phyloP scores from a whole-genome alignment of 495 filamentous ascomycete species.

The Pseudevernia furfuracea region DNA sequence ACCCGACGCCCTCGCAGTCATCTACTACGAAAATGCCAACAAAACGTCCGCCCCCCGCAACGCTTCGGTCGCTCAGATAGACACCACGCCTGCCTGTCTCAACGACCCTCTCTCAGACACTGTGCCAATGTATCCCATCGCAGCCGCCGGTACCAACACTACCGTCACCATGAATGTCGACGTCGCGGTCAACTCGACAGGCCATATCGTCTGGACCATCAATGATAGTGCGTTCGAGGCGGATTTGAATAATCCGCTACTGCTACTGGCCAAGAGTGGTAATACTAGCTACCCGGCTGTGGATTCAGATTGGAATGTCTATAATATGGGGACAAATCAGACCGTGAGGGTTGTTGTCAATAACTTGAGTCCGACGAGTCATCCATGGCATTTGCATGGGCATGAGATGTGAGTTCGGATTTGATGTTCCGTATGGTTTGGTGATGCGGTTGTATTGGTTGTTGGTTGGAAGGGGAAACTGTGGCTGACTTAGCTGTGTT shows the following conservation, averaged over 20 bases:
- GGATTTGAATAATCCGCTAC: constrained; percentile 34
- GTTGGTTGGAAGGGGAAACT: background rate
- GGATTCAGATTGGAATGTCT: constrained; percentile 19
- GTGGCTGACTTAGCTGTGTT: background rate
- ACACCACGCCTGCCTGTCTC: constrained; percentile 22
- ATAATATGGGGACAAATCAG: constrained; percentile 19
- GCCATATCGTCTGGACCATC: constrained; percentile 29
- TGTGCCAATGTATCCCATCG: constrained; percentile 26
- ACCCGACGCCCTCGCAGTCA: constrained; percentile 29
- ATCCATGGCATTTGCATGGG: constrained; percentile 23
- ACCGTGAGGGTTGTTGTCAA: constrained; percentile 16
- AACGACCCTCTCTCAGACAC: constrained; percentile 31
- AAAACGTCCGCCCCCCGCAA: constrained; percentile 20
- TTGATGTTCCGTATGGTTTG: background rate
- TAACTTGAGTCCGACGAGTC: constrained; percentile 11
- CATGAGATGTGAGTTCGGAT: constrained; percentile 13
- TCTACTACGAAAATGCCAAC: constrained; percentile 37
- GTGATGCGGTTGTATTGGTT: background rate
- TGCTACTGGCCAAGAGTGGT: constrained; percentile 30
- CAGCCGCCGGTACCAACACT: constrained; percentile 22
- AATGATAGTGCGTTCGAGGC: constrained; percentile 28
- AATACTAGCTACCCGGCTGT: constrained; percentile 24
- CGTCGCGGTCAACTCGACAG: constrained; percentile 27
- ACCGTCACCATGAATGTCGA: constrained; percentile 28
- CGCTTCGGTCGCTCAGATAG: constrained; percentile 13